Conservation (phyloP, 2,329 filamentous ascomycete species). For the Aspergillus sergii region DNA sequence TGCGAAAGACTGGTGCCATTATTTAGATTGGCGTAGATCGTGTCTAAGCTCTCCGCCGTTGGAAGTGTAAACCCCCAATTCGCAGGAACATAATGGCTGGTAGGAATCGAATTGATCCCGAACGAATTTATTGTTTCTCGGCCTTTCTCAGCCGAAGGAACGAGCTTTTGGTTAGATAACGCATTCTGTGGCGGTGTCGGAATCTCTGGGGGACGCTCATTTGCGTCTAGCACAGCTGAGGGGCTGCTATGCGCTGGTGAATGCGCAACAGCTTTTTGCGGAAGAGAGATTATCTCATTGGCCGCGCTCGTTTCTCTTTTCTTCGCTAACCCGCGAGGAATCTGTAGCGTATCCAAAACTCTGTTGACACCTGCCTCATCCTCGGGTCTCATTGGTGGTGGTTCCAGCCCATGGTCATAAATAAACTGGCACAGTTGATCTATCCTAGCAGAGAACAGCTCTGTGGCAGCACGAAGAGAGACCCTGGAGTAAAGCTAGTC, state of each 20-base stretch:
- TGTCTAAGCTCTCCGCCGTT: slow-evolving; percentile 39
- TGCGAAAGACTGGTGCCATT: slow-evolving; percentile 18
- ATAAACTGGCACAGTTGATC: slow-evolving; percentile 46
- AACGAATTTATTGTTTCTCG: slow-evolving; percentile 25
- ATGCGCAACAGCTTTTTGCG: neutral
- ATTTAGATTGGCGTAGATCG: slow-evolving; percentile 37
- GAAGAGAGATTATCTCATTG: neutral
- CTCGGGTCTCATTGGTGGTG: slow-evolving; percentile 42
- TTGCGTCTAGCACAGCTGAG: slow-evolving; percentile 6
- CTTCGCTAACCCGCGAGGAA: slow-evolving; percentile 29
- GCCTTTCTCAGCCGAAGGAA: slow-evolving; percentile 17
- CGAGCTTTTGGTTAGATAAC: slow-evolving; percentile 13
- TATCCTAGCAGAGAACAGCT: slow-evolving; percentile 41
- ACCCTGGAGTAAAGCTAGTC: slow-evolving; percentile 27
- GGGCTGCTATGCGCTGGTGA: slow-evolving; percentile 21
- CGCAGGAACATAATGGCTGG: slow-evolving; percentile 28
- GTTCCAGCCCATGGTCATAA: slow-evolving; percentile 42
- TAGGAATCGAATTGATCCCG: slow-evolving; percentile 23
- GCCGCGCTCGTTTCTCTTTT: slow-evolving; percentile 1
- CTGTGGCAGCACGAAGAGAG: slow-evolving; percentile 39
- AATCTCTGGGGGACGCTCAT: slow-evolving; percentile 3
- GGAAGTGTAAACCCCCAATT: slow-evolving; percentile 41
- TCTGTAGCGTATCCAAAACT: slow-evolving; percentile 41
- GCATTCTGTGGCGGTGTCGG: slow-evolving; percentile 18
- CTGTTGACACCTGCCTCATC: slow-evolving; percentile 42